Percentiles rank a stretch among this genome's conserved stretches.
These are phyloP conservation scores for Ceratocystis colombiana DNA, from an alignment of 2,329 filamentous ascomycete species.

Conservation along the genomic window DNA sequence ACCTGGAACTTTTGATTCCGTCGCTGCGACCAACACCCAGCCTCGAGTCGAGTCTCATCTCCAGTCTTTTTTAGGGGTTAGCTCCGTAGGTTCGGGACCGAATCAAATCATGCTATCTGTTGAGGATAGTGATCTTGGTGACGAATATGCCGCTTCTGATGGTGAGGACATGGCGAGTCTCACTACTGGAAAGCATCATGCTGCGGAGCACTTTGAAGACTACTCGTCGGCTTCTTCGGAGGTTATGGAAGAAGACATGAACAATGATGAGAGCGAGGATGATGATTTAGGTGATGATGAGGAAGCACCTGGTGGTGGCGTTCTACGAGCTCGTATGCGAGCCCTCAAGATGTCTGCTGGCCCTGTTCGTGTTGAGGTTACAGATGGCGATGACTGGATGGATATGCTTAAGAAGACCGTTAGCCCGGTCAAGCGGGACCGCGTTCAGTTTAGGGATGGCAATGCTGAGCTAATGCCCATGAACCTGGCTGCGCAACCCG, in stretches of 20 bases:
- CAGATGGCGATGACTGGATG: slow-evolving; percentile 76
- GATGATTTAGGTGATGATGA: slow-evolving; percentile 23
- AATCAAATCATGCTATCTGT: slow-evolving; percentile 49
- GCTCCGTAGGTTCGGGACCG: slow-evolving; percentile 72
- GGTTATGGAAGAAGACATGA: slow-evolving; percentile 18
- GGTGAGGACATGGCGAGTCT: slow-evolving; percentile 68
- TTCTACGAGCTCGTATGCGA: slow-evolving; percentile 54
- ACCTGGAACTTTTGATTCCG: slow-evolving; percentile 67
- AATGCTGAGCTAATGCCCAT: slow-evolving; percentile 39
- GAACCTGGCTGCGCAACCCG: slow-evolving; percentile 22
- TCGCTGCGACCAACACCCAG: slow-evolving; percentile 43
- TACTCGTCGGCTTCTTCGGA: slow-evolving; percentile 21
- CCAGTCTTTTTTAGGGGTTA: slow-evolving; percentile 86
- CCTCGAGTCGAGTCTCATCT: slow-evolving; percentile 29
- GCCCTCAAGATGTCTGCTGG: slow-evolving; percentile 51
- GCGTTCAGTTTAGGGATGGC: slow-evolving; percentile 51
- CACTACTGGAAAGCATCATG: slow-evolving; percentile 61
- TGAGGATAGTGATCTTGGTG: slow-evolving; percentile 55
- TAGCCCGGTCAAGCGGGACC: slow-evolving; percentile 85
- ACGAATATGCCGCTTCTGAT: slow-evolving; percentile 66
- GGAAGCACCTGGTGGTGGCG: slow-evolving; percentile 44
- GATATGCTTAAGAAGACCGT: slow-evolving; percentile 89
- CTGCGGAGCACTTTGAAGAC: slow-evolving; percentile 55
- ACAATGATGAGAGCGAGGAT: slow-evolving; percentile 22
- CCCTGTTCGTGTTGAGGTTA: slow-evolving; percentile 50